Percentiles rank a stretch among this genome's conserved stretches.
These are phyloP conservation scores for Berkeleyomyces rouxiae DNA, from an alignment of 2,329 filamentous ascomycete species.

Conservation along the genomic window DNA sequence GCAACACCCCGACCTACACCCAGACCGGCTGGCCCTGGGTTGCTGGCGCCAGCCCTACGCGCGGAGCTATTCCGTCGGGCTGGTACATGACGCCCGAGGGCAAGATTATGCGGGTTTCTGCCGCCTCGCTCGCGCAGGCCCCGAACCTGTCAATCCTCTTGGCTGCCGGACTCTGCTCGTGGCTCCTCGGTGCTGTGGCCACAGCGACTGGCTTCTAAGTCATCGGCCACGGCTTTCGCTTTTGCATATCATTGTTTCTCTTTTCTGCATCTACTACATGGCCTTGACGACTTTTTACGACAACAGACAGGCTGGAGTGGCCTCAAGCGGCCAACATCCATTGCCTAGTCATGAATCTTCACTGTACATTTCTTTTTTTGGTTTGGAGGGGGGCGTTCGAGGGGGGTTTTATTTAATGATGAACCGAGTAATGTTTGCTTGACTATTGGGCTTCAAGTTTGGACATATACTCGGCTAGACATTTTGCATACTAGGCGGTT, in stretches of 20 bases:
- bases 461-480: neutral
- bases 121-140: constrained; percentile 23
- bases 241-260: neutral
- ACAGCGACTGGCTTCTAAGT: neutral
- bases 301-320: neutral
- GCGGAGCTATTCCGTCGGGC: constrained; percentile 50
- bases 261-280: neutral
- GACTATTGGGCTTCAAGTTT: neutral
- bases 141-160: constrained; percentile 17
- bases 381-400: neutral
- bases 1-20: constrained; percentile 33
- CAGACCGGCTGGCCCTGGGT: constrained; percentile 56
- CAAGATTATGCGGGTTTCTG: constrained; percentile 60
- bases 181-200: neutral
- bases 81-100: constrained; percentile 68
- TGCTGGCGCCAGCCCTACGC: constrained; percentile 34
- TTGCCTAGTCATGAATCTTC: neutral
- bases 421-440: neutral
- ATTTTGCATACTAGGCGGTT: neutral
- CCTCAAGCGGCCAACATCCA: neutral
- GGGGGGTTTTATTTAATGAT: neutral
- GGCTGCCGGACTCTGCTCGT: constrained; percentile 6
- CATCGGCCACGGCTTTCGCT: neutral
- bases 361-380: neutral
- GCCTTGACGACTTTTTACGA: neutral